Evolutionary conservation across 2,329 filamentous ascomycete species (phyloP), one percentile per base, ranked within the genome.

Genomic region (Pseudocercospora fuligena): DNA sequence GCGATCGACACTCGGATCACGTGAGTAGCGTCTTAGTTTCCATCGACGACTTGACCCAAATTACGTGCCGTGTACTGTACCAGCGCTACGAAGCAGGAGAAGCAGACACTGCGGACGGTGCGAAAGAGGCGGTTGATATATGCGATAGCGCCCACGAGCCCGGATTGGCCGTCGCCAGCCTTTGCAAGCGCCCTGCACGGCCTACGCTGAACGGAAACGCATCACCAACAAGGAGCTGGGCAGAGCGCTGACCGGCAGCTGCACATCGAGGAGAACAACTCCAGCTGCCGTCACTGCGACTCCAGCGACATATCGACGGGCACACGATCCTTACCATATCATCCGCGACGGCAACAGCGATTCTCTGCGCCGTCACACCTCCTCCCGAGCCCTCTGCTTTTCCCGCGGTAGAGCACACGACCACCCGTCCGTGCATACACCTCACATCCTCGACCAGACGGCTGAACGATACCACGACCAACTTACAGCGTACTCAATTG

Each of bases 391-490:
- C 53, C 23, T 16, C 53, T 19, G 9, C 29, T 58, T 23, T 19
- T 58, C 56, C 36, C 56, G 56, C 31, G 5, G 29, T 25, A 31
- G 56, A 58, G 59, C 59, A 51, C 59, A 51, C 59, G 59, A 61
- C 46, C 43, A 14, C 7, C 59, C 25, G 59, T 61, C 59, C 43
- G 40, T 61, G 59, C 59, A 61, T 56, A 58, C 64, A 31, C 19
- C 60, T 19, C 43, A 36, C 64, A 21, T 54, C 56, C 64, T 61
- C 36, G 47, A 56, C 47, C 33, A 29, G 27, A 40, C 61, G 47
- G 49, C 58, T 29, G 57, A 61, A 58, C 61, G 65, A 67, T 36
- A 67, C 33, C 65, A 60, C 58, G 54, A 64, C 59, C 43, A 31
- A 25, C 46, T 23, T 9, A 61, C 43, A 27, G 40, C 25, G 21